These are phyloP conservation scores for Coniosporium apollinis DNA, from an alignment of 495 filamentous ascomycete genomes.

Conservation along the genomic window DNA sequence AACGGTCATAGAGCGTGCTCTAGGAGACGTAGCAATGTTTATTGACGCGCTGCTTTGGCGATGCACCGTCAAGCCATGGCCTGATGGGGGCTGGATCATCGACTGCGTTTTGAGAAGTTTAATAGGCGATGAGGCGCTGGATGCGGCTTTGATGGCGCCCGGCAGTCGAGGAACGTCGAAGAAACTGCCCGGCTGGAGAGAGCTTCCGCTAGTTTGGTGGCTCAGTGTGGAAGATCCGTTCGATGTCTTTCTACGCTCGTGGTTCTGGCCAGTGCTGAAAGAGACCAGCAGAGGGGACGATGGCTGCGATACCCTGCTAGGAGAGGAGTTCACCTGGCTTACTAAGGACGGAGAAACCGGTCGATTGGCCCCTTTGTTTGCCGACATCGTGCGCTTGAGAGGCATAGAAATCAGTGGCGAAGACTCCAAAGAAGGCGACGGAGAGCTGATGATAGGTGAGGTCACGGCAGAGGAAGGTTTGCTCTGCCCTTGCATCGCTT, in stretches of 20 bases:
- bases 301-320: slow-evolving; percentile 75
- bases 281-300: slow-evolving; percentile 88
- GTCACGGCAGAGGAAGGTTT: slow-evolving; percentile 18
- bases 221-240: slow-evolving; percentile 74
- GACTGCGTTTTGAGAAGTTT: slow-evolving; percentile 41
- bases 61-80: slow-evolving; percentile 31
- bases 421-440: slow-evolving; percentile 57
- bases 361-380: slow-evolving; percentile 54
- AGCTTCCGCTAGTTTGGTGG: slow-evolving; percentile 46
- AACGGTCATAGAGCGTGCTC: slow-evolving; percentile 79
- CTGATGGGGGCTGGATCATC: slow-evolving; percentile 24
- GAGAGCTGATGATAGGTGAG: slow-evolving; percentile 30
- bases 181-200: slow-evolving; percentile 57
- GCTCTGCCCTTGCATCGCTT: slow-evolving; percentile 37
- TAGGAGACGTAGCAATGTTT: slow-evolving; percentile 29
- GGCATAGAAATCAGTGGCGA: slow-evolving; percentile 70
- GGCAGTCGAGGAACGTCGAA: slow-evolving; percentile 52
- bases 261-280: slow-evolving; percentile 66
- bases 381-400: slow-evolving; percentile 68
- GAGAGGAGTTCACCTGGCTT: slow-evolving; percentile 68
- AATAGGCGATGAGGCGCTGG: slow-evolving; percentile 57
- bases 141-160: slow-evolving; percentile 42
- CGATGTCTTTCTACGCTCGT: slow-evolving; percentile 62
- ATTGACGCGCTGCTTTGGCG: slow-evolving; percentile 25
- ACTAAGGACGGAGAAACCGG: slow-evolving; percentile 71